A percentile compares a stretch with the other conserved stretches of the same genome.
These are phyloP conservation scores for Rosa lucieae DNA, from an alignment of 306 rosid genomes.

Conservation along the genomic window DNA sequence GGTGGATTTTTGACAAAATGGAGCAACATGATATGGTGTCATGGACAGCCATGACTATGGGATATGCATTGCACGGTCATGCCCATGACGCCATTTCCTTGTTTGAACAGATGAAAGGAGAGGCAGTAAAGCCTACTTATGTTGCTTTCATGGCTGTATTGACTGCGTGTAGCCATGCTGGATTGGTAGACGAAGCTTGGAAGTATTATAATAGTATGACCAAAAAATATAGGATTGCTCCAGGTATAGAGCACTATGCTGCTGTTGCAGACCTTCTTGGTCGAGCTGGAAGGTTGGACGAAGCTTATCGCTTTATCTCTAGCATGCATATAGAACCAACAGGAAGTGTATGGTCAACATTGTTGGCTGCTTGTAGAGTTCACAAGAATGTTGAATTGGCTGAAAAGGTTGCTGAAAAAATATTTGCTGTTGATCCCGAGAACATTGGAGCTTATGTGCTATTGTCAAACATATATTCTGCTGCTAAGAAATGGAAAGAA, in stretches of 20 bases:
- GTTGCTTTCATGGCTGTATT: constrained; percentile 76
- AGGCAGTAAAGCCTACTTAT: constrained; percentile 58
- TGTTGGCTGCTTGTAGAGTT: constrained; percentile 88
- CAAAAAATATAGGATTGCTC: constrained; percentile 49
- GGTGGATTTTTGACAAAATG: constrained; percentile 53
- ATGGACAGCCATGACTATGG: constrained; percentile 95
- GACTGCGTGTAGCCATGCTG: constrained; percentile 88
- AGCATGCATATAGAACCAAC: constrained; percentile 57
- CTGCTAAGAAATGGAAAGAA: constrained; percentile 78
- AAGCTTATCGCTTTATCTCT: constrained; percentile 68
- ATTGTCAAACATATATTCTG: constrained; percentile 70
- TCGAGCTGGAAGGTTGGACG: constrained; percentile 79
- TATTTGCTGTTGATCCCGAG: constrained; percentile 57
- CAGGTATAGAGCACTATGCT: constrained; percentile 82
- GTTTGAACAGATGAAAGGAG: constrained; percentile 66
- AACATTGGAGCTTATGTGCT: constrained; percentile 70
- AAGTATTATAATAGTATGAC: constrained; percentile 63
- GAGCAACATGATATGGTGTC: constrained; percentile 68
- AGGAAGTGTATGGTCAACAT: constrained; percentile 78
- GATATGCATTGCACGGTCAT: constrained; percentile 81
- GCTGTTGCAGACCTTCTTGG: constrained; percentile 89
- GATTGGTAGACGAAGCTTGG: constrained; percentile 79
- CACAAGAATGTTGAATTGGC: constrained; percentile 78
- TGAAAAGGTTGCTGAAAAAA: constrained; percentile 63
- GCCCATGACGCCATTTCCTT: constrained; percentile 70